Conservation (phyloP, 306 rosid species). For the Urtica urens region DNA sequence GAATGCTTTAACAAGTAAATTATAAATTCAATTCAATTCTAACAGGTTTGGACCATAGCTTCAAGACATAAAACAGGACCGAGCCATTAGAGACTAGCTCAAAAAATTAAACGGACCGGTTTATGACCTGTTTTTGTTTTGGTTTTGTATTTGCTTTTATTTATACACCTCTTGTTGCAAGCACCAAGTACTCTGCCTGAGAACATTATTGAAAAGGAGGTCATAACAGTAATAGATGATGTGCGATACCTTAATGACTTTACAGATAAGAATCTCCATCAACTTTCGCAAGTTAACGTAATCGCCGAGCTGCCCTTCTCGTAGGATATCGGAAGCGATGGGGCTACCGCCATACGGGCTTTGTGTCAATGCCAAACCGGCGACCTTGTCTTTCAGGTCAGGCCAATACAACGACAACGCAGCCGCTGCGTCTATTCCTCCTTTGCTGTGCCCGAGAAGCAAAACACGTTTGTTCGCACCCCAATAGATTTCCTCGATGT, state of each 20-base stretch:
- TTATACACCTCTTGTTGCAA: too few species aligned
- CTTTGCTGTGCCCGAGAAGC: conserved; percentile 98
- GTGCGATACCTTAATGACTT: conserved; percentile 84
- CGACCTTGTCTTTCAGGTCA: conserved; percentile 91
- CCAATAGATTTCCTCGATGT: conserved; percentile 92
- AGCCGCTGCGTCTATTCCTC: conserved; percentile 99
- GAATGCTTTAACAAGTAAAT: too few species aligned
- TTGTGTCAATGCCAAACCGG: conserved; percentile 83
- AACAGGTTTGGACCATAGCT: too few species aligned
- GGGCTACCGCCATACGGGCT: conserved; percentile 99
- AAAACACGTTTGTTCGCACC: conserved; percentile 81
- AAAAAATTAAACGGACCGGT: too few species aligned
- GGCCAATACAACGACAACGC: conserved; percentile 94
- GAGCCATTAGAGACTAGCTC: too few species aligned
- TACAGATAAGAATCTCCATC: conserved; percentile 79
- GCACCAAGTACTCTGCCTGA: too few species aligned
- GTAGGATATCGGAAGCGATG: conserved; percentile 87
- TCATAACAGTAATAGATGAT: too few species aligned
- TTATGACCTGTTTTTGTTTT: too few species aligned
- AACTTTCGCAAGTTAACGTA: conserved; percentile 83
- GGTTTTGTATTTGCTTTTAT: too few species aligned
- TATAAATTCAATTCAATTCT: too few species aligned
- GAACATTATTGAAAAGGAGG: too few species aligned
- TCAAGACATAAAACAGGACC: too few species aligned
- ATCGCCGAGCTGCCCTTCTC: conserved; percentile 97